phyloP scores from a whole-genome alignment of 164 flowering plant species.

The Pachysandra terminalis region DNA sequence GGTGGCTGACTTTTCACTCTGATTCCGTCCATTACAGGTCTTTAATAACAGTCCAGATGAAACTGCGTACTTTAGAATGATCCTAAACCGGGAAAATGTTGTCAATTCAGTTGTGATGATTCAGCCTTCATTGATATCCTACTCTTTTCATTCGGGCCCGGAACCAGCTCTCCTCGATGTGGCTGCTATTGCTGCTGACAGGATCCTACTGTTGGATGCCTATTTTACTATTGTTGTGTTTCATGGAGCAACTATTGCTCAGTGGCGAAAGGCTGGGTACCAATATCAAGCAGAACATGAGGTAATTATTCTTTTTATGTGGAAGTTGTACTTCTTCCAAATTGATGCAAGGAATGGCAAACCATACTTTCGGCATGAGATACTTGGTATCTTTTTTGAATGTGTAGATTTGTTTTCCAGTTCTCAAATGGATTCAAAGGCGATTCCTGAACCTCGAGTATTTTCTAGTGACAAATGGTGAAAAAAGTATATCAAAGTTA shows the following conservation, averaged over 20 bases:
- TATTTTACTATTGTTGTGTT: constrained; percentile 88
- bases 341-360: background rate
- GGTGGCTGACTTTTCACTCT: constrained; percentile 3
- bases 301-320: constrained; percentile 34
- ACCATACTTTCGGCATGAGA: background rate
- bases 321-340: background rate
- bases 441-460: background rate
- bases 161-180: constrained; percentile 95
- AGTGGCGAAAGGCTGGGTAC: constrained; percentile 94
- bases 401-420: too few relatives aligned
- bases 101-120: constrained; percentile 96
- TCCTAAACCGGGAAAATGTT: constrained; percentile 87
- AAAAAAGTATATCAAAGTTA: too few relatives aligned
- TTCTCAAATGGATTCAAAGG: background rate
- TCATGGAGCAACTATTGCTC: constrained; percentile 88
- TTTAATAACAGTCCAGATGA: constrained; percentile 98
- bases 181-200: constrained; percentile 85
- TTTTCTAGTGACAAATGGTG: background rate
- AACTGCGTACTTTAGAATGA: constrained; percentile 94
- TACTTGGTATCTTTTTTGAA: background rate
- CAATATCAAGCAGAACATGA: constrained; percentile 81
- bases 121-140: constrained; percentile 93
- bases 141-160: constrained; percentile 76
- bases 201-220: constrained; percentile 82
- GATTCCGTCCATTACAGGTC: constrained; percentile 37